Percentiles rank a stretch among this genome's conserved stretches.
Conservation (phyloP, 148 eudicot genomes). For the Beta vulgaris region DNA sequence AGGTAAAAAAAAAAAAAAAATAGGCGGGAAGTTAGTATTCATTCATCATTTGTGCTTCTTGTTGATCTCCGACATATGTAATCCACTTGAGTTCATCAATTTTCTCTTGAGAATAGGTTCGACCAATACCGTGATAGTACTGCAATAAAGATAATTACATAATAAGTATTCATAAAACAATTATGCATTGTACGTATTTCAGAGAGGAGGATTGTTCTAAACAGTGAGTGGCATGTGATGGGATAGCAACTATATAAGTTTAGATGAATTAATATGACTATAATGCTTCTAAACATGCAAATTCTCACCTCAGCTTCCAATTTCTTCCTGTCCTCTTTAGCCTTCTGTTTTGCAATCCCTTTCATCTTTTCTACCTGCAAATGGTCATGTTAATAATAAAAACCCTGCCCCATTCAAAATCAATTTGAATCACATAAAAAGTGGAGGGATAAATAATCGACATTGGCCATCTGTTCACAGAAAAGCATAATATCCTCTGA, state of each 20-base stretch:
- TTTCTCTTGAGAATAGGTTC: no score
- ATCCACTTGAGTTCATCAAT: no score
- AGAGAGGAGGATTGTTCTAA: not conserved
- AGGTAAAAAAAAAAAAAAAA: no score
- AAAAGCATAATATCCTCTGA: not conserved
- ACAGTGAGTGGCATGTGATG: not conserved
- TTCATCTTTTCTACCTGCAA: constrained; percentile 94
- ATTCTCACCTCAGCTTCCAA: constrained; percentile 86
- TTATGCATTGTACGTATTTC: no score
- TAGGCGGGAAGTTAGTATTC: no score
- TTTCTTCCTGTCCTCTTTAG: constrained; percentile 78
- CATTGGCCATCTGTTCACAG: not conserved
- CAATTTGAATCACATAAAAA: not conserved
- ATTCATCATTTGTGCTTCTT: no score
- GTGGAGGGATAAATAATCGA: not conserved
- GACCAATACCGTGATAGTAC: no score
- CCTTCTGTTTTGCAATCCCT: constrained; percentile 89
- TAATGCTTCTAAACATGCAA: not conserved
- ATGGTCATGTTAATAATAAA: constrained; percentile 13
- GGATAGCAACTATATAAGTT: not conserved
- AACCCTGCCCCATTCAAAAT: not conserved
- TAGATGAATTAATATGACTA: not conserved
- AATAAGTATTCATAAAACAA: no score
- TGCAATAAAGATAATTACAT: no score
- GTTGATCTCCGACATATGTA: no score